Evolutionary conservation across 2,329 filamentous ascomycete genomes (phyloP), one percentile per base, ranked within the genome.

Genomic region (Whalleya microplaca): DNA sequence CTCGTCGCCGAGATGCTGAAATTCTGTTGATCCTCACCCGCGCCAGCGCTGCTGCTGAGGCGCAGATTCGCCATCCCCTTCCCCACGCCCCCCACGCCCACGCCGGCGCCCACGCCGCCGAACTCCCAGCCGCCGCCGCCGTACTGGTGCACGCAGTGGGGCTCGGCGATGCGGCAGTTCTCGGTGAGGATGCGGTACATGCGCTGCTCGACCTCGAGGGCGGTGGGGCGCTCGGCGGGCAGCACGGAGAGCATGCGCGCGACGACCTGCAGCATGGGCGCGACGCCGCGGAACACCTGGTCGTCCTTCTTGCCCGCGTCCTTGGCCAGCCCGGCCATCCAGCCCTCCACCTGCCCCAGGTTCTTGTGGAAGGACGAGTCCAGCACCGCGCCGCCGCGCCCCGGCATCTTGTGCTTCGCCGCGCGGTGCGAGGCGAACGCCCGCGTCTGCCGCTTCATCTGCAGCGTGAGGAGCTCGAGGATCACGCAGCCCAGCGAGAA

Each of bases 331-430:
- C 73, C 73, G 1, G 76, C 75, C 76, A 90, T 88, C 89, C 89
- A 92, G 14, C 78, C 78, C 60, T 88, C 83, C 2, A 91, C 80
- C 70, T 89, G 87, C 16, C 83, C 80, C 1, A 88, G 76, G 64
- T 91, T 90, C 61, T 83, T 83, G 71, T 92, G 89, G 71, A 90
- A 92, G 0, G 87, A 90, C 0, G 87, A 81, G 72, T 92, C 89
- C 7, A 82, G 79, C 1, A 87, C 81, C 5, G 84, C 85, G 12
- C 84, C 85, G 27, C 84, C 84, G 21, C 82, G 75, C 0, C 81
- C 80, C 14, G 80, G 72, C 41, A 75, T 81, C 68, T 86, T 87
- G 69, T 88, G 85, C 67, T 86, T 87, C 2, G 84, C 81, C 1
- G 84, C 81, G 5, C 90, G 85, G 69, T 90, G 86, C 21, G 84